Conservation (phyloP, 2,329 filamentous ascomycete species). For the Neocucurbitaria cava region DNA sequence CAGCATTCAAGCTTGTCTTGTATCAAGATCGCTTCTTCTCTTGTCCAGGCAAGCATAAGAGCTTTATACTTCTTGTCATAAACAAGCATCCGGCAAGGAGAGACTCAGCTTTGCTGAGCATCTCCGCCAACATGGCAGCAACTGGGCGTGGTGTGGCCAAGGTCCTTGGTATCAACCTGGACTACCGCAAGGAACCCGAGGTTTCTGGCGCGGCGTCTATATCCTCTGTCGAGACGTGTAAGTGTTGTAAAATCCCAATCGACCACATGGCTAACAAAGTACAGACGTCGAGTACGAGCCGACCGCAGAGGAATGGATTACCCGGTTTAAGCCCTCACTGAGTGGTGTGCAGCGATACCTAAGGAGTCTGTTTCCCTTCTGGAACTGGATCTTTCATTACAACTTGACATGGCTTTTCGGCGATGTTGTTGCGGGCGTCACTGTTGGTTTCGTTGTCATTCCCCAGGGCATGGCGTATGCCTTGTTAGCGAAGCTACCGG, state of each 20-base stretch:
- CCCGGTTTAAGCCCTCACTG: slow-evolving; percentile 65
- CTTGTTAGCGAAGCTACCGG: slow-evolving; percentile 76
- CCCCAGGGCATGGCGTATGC: slow-evolving; percentile 98
- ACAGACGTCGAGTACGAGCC: slow-evolving; percentile 85
- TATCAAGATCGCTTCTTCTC: not conserved
- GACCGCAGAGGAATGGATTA: slow-evolving; percentile 74
- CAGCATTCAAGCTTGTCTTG: not conserved
- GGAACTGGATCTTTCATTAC: slow-evolving; percentile 88
- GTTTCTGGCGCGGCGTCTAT: slow-evolving; percentile 79
- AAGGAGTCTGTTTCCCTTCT: slow-evolving; percentile 81
- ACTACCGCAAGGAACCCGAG: slow-evolving; percentile 72
- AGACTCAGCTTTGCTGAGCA: not conserved
- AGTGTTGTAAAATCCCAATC: slow-evolving; percentile 1
- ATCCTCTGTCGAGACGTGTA: slow-evolving; percentile 64
- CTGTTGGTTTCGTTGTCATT: slow-evolving; percentile 82
- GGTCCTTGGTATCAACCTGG: slow-evolving; percentile 80
- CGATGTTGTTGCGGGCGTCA: slow-evolving; percentile 84
- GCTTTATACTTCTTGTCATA: not conserved
- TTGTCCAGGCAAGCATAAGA: not conserved
- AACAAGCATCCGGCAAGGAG: not conserved
- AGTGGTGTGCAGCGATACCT: slow-evolving; percentile 66
- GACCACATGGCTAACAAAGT: slow-evolving; percentile 54
- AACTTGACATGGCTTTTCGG: slow-evolving; percentile 88
- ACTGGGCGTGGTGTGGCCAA: slow-evolving; percentile 78
- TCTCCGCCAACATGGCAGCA: slow-evolving; percentile 54